Percentiles rank a stretch among this genome's conserved stretches.
Evolutionary conservation across 2,329 filamentous ascomycete species (phyloP).

Genomic region (Didymosphaeria variabile): DNA sequence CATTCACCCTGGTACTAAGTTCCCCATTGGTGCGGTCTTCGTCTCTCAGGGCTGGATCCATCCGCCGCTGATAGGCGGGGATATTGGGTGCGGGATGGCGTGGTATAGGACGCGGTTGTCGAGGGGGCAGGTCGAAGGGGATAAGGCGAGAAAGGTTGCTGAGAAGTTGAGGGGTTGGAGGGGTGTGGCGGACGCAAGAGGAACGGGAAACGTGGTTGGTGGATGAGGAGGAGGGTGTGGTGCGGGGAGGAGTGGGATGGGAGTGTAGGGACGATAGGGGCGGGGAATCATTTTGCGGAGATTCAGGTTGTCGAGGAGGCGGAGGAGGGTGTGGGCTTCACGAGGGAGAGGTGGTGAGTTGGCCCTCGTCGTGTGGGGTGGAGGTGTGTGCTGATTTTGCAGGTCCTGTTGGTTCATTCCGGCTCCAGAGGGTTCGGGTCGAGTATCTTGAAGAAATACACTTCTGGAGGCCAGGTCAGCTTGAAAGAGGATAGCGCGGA

Average conservation of each 20-base stretch:
- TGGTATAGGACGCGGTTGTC: constrained; percentile 48
- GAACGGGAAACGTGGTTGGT: constrained; percentile 43
- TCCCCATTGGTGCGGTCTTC: constrained; percentile 50
- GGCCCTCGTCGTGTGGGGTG: neutral
- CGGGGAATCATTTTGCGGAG: constrained; percentile 52
- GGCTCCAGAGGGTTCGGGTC: constrained; percentile 49
- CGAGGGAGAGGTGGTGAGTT: constrained; percentile 38
- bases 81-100: constrained; percentile 53
- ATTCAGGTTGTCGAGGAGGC: constrained; percentile 48
- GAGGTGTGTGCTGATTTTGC: neutral
- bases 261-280: constrained; percentile 49
- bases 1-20: constrained; percentile 49
- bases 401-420: constrained; percentile 49
- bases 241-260: constrained; percentile 45
- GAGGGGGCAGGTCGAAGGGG: constrained; percentile 42
- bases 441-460: constrained; percentile 44
- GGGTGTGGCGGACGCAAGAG: constrained; percentile 38
- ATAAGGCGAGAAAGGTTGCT: constrained; percentile 46
- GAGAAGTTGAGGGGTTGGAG: constrained; percentile 48
- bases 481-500: constrained; percentile 34
- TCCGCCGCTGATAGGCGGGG: constrained; percentile 49
- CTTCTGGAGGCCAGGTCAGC: constrained; percentile 32
- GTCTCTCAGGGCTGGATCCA: constrained; percentile 47
- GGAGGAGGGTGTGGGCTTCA: constrained; percentile 23
- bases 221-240: constrained; percentile 28